phyloP scores from a whole-genome alignment of 1,284 basidiomycete genomes.

The Sanguinoderma infundibulare region DNA sequence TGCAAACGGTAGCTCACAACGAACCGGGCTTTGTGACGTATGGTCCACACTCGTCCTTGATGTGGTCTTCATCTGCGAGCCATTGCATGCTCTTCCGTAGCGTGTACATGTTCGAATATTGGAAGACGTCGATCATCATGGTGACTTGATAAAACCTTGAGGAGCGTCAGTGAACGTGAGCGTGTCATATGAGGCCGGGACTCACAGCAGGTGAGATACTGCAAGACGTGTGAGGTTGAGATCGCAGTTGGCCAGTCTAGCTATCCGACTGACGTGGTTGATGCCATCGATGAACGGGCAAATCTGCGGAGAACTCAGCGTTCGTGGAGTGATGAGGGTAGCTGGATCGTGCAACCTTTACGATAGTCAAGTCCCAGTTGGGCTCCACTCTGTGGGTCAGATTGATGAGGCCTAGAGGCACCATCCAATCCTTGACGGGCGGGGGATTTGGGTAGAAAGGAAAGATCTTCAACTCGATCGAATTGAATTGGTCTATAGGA shows the following conservation, averaged over 20 bases:
- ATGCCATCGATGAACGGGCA: conserved; percentile 87
- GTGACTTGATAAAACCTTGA: conserved; percentile 92
- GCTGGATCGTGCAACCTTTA: conserved; percentile 61
- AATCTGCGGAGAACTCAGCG: conserved; percentile 48
- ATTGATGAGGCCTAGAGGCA: conserved; percentile 90
- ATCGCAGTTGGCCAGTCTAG: conserved; percentile 91
- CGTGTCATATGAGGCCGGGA: conserved; percentile 1
- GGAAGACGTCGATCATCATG: conserved; percentile 96
- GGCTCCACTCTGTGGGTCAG: conserved; percentile 81
- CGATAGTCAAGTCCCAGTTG: conserved; percentile 97
- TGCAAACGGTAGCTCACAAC: not conserved
- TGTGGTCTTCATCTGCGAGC: conserved; percentile 82
- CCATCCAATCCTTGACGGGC: conserved; percentile 91
- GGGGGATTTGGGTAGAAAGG: conserved; percentile 96
- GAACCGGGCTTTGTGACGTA: conserved; percentile 84
- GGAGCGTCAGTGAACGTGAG: not conserved
- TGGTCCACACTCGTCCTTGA: conserved; percentile 86
- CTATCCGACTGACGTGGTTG: conserved; percentile 91
- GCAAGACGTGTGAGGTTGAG: conserved; percentile 84
- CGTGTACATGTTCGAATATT: conserved; percentile 98
- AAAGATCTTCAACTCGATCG: conserved; percentile 94
- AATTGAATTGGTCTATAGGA: conserved; percentile 86
- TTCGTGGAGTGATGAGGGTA: not conserved
- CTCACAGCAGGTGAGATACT: conserved; percentile 90
- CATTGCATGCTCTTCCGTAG: conserved; percentile 84